Conservation (phyloP, 768 basidiomycete species). For the Exidia glandulosa region DNA sequence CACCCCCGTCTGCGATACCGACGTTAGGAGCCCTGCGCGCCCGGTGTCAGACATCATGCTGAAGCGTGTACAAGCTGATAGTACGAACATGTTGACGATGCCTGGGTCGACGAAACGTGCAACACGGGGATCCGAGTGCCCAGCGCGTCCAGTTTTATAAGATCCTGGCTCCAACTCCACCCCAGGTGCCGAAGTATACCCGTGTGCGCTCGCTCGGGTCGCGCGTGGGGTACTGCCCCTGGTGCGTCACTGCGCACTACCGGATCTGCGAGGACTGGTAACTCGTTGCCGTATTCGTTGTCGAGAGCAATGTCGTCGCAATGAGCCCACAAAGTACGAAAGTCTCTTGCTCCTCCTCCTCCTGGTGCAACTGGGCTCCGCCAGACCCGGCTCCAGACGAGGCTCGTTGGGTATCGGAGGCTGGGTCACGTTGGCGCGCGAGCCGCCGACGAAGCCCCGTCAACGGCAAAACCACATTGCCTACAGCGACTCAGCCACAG, state of each 20-base stretch:
- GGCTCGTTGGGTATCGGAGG: no score
- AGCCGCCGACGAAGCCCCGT: no score
- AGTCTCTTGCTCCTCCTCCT: no score
- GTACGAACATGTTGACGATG: not conserved
- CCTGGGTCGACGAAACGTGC: not conserved
- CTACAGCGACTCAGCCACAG: no score
- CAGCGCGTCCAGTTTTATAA: not conserved
- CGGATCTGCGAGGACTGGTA: no score
- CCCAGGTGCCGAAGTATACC: conserved; percentile 51
- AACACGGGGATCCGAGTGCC: not conserved
- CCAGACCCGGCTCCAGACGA: no score
- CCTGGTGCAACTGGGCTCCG: no score
- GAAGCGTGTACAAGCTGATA: not conserved
- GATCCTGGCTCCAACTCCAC: not conserved
- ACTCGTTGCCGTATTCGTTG: no score
- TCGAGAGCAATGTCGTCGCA: no score
- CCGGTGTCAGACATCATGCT: not conserved
- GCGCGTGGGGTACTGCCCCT: not conserved
- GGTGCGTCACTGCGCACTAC: conserved; percentile 46
- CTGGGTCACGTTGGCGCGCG: no score
- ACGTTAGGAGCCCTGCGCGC: not conserved
- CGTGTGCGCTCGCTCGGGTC: conserved; percentile 26
- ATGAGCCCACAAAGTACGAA: no score
- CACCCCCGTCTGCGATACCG: not conserved
- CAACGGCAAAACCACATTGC: no score